These are phyloP conservation scores for Globisporangium polare DNA, from an alignment of 352 stramenopile genomes.

Conservation along the genomic window DNA sequence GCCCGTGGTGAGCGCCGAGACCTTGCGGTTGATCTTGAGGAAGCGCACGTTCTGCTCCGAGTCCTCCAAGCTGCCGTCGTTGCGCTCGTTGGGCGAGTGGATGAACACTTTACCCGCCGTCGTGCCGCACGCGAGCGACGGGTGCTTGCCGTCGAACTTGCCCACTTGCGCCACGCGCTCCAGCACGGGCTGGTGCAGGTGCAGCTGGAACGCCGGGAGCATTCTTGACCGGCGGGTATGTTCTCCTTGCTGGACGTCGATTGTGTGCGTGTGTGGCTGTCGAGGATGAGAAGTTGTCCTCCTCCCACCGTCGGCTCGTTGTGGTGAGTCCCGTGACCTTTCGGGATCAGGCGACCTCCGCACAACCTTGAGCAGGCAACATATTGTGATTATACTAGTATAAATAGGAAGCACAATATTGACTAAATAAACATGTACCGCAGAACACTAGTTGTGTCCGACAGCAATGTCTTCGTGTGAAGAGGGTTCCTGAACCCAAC, in stretches of 20 bases:
- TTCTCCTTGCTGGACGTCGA: too few species aligned
- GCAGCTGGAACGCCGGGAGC: conserved; percentile 78
- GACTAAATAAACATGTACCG: too few species aligned
- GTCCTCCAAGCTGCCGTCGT: conserved; percentile 38
- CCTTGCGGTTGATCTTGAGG: conserved; percentile 91
- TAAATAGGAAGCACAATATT: too few species aligned
- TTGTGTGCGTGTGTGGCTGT: neutral
- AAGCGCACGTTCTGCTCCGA: conserved; percentile 65
- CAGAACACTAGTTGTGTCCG: too few species aligned
- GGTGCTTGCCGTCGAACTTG: conserved; percentile 80
- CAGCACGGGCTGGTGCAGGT: conserved; percentile 77
- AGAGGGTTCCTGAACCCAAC: too few species aligned
- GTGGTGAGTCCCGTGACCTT: conserved; percentile 8
- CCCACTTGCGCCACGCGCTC: conserved; percentile 68
- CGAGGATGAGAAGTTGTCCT: neutral
- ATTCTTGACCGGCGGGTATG: conserved; percentile 22
- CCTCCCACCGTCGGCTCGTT: neutral
- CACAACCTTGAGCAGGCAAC: too few species aligned
- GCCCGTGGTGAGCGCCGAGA: conserved; percentile 75
- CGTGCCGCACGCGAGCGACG: conserved; percentile 77
- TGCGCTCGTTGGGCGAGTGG: conserved; percentile 83
- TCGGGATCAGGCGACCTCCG: conserved; percentile 20
- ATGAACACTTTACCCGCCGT: conserved; percentile 90
- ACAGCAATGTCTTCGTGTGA: too few species aligned
- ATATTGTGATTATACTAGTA: too few species aligned